These are phyloP conservation scores for Mentha longifolia DNA, from an alignment of 257 asterid species.

Conservation along the genomic window DNA sequence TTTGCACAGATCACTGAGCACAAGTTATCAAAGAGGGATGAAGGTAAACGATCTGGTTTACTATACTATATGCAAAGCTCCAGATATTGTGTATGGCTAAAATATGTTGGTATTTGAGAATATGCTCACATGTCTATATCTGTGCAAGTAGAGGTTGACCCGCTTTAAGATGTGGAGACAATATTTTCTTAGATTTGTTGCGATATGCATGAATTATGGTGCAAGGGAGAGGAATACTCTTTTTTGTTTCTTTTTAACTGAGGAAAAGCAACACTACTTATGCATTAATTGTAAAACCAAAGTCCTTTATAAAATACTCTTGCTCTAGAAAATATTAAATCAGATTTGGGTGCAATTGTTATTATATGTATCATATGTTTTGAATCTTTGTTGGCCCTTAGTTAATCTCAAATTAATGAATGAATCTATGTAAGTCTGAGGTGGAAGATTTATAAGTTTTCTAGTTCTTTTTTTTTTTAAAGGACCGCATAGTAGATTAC, in stretches of 20 bases:
- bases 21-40: conserved; percentile 70
- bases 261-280: background rate
- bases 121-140: too few species aligned
- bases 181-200: background rate
- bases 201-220: background rate
- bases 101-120: too few species aligned
- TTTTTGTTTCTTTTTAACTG: background rate
- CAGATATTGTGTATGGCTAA: too few species aligned
- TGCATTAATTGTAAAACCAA: background rate
- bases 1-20: conserved; percentile 66
- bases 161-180: background rate
- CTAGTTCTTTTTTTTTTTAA: background rate
- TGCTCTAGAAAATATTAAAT: background rate
- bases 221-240: background rate
- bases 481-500: conserved; percentile 2
- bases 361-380: background rate
- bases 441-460: background rate
- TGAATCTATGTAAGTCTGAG: background rate
- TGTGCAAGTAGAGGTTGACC: too few species aligned
- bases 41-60: conserved; percentile 53
- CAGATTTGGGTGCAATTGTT: background rate
- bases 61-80: too few species aligned
- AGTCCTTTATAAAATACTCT: background rate
- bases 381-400: background rate
- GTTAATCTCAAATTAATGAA: background rate